These are phyloP conservation scores for Tolypocladium pustulatum DNA, from an alignment of 2,329 filamentous ascomycete species.

Conservation along the genomic window DNA sequence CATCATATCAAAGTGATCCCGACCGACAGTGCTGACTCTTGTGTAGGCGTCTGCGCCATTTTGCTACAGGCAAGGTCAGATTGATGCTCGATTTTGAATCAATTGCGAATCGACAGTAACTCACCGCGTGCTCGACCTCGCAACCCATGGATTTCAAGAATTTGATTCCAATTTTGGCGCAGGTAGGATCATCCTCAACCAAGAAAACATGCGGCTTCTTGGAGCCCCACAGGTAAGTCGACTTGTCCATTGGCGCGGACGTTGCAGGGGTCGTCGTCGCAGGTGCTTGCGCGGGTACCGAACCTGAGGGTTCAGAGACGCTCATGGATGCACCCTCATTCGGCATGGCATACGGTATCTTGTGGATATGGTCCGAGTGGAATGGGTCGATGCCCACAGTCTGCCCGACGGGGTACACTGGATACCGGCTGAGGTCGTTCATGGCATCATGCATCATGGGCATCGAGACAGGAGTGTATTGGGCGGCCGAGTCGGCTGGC, in stretches of 20 bases:
- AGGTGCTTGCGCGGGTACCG: constrained; percentile 8
- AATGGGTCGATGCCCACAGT: constrained; percentile 91
- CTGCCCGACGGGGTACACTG: constrained; percentile 85
- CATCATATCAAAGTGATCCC: constrained; percentile 52
- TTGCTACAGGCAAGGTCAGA: constrained; percentile 14
- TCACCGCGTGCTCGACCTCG: constrained; percentile 56
- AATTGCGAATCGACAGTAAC: constrained; percentile 12
- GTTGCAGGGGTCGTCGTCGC: constrained; percentile 7
- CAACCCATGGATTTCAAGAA: constrained; percentile 57
- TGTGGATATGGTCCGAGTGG: constrained; percentile 87
- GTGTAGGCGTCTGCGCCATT: constrained; percentile 89
- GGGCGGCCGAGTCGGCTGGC: constrained; percentile 40
- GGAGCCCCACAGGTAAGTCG: constrained; percentile 39
- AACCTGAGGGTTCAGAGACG: constrained; percentile 26
- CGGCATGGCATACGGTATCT: constrained; percentile 73
- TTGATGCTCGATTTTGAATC: constrained; percentile 7
- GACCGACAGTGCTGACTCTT: constrained; percentile 51
- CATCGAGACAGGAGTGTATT: constrained; percentile 30
- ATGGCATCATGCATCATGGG: constrained; percentile 42
- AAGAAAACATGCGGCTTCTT: constrained; percentile 72
- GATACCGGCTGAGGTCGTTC: constrained; percentile 43
- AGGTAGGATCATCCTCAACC: constrained; percentile 72
- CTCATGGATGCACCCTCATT: constrained; percentile 37
- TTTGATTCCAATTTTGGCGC: constrained; percentile 57
- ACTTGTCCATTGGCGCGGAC: constrained; percentile 25